phyloP scores from a whole-genome alignment of 2,329 filamentous ascomycete species.

The Fusarium longipes region DNA sequence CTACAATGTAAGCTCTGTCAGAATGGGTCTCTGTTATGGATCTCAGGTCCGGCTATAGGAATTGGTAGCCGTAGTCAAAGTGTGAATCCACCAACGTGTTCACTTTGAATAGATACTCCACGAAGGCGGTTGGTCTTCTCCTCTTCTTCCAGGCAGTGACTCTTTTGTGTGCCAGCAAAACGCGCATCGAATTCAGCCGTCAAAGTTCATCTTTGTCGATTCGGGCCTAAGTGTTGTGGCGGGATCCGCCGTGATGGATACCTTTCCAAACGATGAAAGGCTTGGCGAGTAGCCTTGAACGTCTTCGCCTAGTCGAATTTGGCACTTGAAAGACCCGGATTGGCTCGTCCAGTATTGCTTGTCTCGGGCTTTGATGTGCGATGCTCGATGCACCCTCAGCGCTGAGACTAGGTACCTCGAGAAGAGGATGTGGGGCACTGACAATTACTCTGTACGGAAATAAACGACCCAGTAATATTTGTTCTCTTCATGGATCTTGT shows the following conservation, averaged over 20 bases:
- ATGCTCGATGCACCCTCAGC: slow-evolving; percentile 23
- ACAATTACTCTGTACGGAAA: slow-evolving; percentile 17
- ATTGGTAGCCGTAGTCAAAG: slow-evolving; percentile 17
- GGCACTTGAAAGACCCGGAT: not conserved
- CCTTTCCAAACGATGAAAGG: slow-evolving; percentile 25
- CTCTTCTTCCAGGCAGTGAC: slow-evolving; percentile 12
- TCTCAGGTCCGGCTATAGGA: slow-evolving; percentile 14
- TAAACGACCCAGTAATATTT: slow-evolving; percentile 30
- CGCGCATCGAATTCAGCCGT: slow-evolving; percentile 25
- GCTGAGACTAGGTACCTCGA: slow-evolving; percentile 21
- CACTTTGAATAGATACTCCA: not conserved
- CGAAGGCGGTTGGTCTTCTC: slow-evolving; percentile 3
- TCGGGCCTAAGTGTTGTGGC: slow-evolving; percentile 40
- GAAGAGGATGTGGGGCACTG: slow-evolving; percentile 26
- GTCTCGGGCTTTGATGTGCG: slow-evolving; percentile 36
- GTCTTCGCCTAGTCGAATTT: slow-evolving; percentile 7
- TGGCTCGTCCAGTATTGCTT: slow-evolving; percentile 6
- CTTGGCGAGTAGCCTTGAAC: slow-evolving; percentile 31
- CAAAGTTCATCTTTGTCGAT: slow-evolving; percentile 29
- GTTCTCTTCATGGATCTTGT: slow-evolving; percentile 12
- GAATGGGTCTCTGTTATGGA: not conserved
- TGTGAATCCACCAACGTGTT: slow-evolving; percentile 3
- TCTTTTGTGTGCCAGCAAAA: slow-evolving; percentile 23
- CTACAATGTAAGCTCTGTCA: not conserved
- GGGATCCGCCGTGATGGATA: slow-evolving; percentile 35